Evolutionary conservation across 306 rosid species (phyloP).

Genomic region (Alnus glutinosa): DNA sequence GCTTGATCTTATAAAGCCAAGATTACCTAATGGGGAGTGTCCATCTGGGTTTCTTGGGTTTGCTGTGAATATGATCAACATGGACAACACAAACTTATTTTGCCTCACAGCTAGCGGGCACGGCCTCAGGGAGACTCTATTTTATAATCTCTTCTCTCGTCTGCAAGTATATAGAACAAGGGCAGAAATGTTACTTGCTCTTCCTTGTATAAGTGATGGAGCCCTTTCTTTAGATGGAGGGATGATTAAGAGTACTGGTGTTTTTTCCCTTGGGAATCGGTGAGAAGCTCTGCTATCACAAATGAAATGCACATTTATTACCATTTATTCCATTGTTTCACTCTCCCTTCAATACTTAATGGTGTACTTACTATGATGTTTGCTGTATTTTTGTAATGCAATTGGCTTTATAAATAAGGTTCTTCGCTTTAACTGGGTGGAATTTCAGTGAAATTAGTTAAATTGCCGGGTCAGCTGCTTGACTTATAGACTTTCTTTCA

Average conservation of each 20-base stretch:
- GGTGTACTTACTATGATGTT: conserved; percentile 3
- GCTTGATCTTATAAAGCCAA: conserved; percentile 78
- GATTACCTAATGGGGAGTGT: conserved; percentile 69
- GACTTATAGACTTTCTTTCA: neutral
- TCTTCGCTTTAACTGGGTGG: conserved; percentile 3
- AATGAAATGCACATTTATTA: conserved; percentile 19
- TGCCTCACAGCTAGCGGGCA: conserved; percentile 60
- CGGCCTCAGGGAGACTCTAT: conserved; percentile 86
- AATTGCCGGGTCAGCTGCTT: neutral
- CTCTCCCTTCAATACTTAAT: conserved; percentile 11
- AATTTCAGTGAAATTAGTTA: neutral
- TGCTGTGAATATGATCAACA: conserved; percentile 81
- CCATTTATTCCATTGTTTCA: conserved; percentile 1
- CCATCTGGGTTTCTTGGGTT: conserved; percentile 83
- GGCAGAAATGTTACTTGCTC: conserved; percentile 72
- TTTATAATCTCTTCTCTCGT: conserved; percentile 72
- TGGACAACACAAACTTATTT: conserved; percentile 53
- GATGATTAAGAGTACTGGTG: conserved; percentile 57
- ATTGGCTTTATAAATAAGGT: conserved; percentile 7
- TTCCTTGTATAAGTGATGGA: conserved; percentile 78
- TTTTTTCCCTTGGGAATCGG: conserved; percentile 72
- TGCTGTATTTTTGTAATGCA: neutral
- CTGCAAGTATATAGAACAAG: conserved; percentile 82
- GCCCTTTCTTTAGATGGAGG: conserved; percentile 96
- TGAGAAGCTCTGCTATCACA: conserved; percentile 33